A percentile compares a stretch with the other conserved stretches of the same genome.
phyloP scores from a whole-genome alignment of 2,329 filamentous ascomycete genomes.

The Fusarium papillatum region DNA sequence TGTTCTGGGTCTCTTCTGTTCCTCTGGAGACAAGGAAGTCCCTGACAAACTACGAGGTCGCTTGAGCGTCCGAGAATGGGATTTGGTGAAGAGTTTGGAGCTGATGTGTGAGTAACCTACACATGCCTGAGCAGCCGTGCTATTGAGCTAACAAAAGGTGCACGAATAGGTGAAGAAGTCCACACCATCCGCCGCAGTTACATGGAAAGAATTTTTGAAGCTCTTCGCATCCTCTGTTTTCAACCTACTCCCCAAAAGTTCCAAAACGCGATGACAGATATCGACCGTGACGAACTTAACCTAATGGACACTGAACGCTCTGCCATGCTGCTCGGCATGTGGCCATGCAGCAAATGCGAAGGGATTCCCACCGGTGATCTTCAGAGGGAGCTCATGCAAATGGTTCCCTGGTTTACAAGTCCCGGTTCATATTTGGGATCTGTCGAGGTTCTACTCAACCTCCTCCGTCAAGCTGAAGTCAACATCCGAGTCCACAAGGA shows the following conservation, averaged over 20 bases:
- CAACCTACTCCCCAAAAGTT: conserved; percentile 16
- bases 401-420: conserved; percentile 19
- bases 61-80: not conserved
- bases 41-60: not conserved
- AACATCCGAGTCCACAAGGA: not conserved
- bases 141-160: not conserved
- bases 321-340: not conserved
- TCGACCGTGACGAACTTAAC: not conserved
- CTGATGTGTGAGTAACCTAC: not conserved
- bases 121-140: not conserved
- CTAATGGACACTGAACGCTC: not conserved
- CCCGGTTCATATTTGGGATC: conserved; percentile 1
- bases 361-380: conserved; percentile 6
- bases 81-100: not conserved
- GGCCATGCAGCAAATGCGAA: conserved; percentile 15
- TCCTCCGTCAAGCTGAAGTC: conserved; percentile 1
- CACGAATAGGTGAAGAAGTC: conserved; percentile 12
- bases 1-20: conserved; percentile 13
- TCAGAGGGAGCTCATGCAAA: not conserved
- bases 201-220: conserved; percentile 14
- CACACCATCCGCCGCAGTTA: not conserved
- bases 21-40: not conserved
- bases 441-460: conserved; percentile 16
- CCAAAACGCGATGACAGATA: not conserved
- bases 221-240: conserved; percentile 22